These are phyloP conservation scores for Podaxis sp. DNA, from an alignment of 768 basidiomycete genomes.

Conservation along the genomic window DNA sequence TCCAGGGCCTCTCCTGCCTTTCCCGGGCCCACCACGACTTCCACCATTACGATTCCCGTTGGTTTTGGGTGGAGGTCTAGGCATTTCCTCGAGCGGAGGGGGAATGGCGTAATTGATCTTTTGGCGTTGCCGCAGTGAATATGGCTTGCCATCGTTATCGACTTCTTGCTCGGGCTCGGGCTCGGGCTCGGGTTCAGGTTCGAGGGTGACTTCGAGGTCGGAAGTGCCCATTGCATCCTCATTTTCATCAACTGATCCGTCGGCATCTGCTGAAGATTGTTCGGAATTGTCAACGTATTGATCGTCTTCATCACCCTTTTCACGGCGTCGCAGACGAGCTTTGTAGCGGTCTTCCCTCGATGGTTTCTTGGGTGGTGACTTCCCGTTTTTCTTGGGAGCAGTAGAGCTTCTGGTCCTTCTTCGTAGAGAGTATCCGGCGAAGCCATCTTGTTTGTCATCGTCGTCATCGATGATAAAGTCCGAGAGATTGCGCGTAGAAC, in stretches of 20 bases:
- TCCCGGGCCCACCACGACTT: slow-evolving; percentile 27
- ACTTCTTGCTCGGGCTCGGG: slow-evolving; percentile 41
- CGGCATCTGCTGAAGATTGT: slow-evolving; percentile 30
- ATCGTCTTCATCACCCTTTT: slow-evolving; percentile 17
- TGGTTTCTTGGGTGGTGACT: too few species aligned
- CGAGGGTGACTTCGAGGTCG: too few species aligned
- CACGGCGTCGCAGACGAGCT: slow-evolving; percentile 39
- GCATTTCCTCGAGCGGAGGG: slow-evolving; percentile 72
- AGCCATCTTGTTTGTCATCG: slow-evolving; percentile 18
- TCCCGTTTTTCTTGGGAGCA: not conserved
- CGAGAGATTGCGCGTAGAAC: not conserved
- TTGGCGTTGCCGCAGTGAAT: slow-evolving; percentile 59
- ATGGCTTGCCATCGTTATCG: slow-evolving; percentile 54
- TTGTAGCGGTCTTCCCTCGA: not conserved
- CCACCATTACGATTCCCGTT: slow-evolving; percentile 26
- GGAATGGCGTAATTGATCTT: slow-evolving; percentile 80
- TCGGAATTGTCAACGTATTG: too few species aligned
- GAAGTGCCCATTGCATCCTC: too few species aligned
- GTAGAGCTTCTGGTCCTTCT: not conserved
- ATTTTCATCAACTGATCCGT: too few species aligned
- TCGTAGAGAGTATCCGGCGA: slow-evolving; percentile 1
- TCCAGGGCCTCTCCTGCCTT: slow-evolving; percentile 45
- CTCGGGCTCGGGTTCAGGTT: slow-evolving; percentile 26
- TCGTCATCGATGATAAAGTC: slow-evolving; percentile 21
- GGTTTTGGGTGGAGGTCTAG: slow-evolving; percentile 38